Base-by-base conservation (phyloP, 2,329 filamentous ascomycete genomes). In the Neophaeococcomyces aloes region DNA sequence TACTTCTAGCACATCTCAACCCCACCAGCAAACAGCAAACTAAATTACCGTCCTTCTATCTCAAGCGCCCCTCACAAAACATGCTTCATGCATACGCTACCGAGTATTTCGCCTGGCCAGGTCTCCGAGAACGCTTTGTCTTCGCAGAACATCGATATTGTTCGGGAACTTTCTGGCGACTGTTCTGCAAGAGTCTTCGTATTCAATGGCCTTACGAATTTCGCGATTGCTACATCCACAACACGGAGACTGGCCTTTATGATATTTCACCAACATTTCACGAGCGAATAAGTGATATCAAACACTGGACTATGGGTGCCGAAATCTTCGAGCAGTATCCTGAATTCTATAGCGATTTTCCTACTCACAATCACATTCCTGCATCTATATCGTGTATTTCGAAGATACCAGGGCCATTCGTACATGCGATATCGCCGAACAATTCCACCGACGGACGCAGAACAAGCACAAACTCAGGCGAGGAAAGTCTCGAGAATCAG, bases 81-180 rank as follows among this genome's bases (percentile, higher is more conserved):
- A 47, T 54, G 15, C 48, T 51, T 4, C 50, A 54, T 41, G 48
- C 50, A 3, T 54, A 54, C 29, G 52, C 50, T 1, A 53, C 51
- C 15, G 51, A 54, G 36, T 54, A 44, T 36, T 52, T 53, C 30
- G 47, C 50, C 25, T 54, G 50, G 52, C 52, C 52, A 11, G 52
- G 52, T 15, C n/a, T 54, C 2, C 47, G 52, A 14, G 51, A 54
- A 35, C 50, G 49, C 15, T 54, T 53, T 29, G 49, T 54, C 35
- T 51, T 53, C 42, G 40, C 39, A 32, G 48, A 53, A 36, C 52
- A 54, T 38, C 47, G 50, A 27, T 54, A 54, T 29, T 54, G 52
- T 37, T 45, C 35, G 17, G 53, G 53, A 30, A 49, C 47, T 6
- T 54, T 54, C 42, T 53, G 50, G 50, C 23, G 41, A 14, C 17